A percentile compares a stretch with the other conserved stretches of the same genome.
Evolutionary conservation across 768 basidiomycete genomes (phyloP).

Genomic region (Lentinula lateritia): DNA sequence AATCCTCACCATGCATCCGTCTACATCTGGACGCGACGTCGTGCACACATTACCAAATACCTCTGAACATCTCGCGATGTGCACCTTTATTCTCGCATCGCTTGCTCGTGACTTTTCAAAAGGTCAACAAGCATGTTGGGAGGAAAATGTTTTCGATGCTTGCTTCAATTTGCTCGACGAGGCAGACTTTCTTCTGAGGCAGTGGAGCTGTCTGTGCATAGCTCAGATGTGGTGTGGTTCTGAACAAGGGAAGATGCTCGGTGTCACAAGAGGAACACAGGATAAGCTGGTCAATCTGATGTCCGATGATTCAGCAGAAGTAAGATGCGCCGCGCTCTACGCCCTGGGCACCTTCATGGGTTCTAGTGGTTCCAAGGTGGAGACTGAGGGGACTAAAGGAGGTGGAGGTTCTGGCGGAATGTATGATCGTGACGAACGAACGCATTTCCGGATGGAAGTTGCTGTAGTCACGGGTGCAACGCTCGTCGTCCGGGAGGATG

Average conservation of each 20-base stretch:
- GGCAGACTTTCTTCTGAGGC: slow-evolving; percentile 86
- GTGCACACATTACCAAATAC: slow-evolving; percentile 75
- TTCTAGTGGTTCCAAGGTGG: slow-evolving; percentile 58
- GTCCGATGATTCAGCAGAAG: slow-evolving; percentile 87
- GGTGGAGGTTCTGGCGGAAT: slow-evolving; percentile 85
- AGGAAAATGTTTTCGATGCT: slow-evolving; percentile 77
- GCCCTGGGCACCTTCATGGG: slow-evolving; percentile 94
- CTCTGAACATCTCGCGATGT: slow-evolving; percentile 97
- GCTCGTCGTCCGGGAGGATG: slow-evolving; percentile 87
- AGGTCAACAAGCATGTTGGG: slow-evolving; percentile 83
- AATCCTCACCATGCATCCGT: slow-evolving; percentile 50
- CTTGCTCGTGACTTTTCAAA: slow-evolving; percentile 85
- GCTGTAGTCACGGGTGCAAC: slow-evolving; percentile 87
- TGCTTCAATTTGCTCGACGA: slow-evolving; percentile 84
- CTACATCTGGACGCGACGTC: slow-evolving; percentile 40
- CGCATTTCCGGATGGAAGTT: slow-evolving; percentile 85
- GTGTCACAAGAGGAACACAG: slow-evolving; percentile 74
- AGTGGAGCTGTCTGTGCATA: slow-evolving; percentile 93
- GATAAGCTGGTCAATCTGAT: slow-evolving; percentile 76
- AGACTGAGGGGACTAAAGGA: slow-evolving; percentile 59
- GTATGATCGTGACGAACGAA: slow-evolving; percentile 69
- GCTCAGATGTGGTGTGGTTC: slow-evolving; percentile 92
- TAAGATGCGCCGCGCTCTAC: slow-evolving; percentile 85
- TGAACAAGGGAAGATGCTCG: slow-evolving; percentile 85
- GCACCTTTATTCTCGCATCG: slow-evolving; percentile 89